phyloP scores from a whole-genome alignment of 768 basidiomycete genomes.

The Boletus speciosus region DNA sequence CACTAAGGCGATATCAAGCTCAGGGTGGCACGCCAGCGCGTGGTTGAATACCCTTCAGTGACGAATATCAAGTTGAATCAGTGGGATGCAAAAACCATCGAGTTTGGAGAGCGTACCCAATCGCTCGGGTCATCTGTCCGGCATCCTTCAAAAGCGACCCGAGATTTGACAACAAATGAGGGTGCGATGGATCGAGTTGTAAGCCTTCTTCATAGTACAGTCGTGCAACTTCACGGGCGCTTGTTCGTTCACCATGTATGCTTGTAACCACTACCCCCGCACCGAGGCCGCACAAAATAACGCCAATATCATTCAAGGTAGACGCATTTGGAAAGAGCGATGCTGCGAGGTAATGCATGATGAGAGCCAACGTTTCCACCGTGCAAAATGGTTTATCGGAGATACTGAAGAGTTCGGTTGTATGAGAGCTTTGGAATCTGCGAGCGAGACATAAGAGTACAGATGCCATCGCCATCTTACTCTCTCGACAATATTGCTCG shows the following conservation, averaged over 20 bases:
- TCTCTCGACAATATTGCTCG: constrained; percentile 22
- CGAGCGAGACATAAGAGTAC: constrained; percentile 46
- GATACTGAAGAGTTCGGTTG: constrained; percentile 22
- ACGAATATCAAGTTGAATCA: neutral
- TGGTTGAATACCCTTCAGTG: constrained; percentile 37
- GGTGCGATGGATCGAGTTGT: constrained; percentile 42
- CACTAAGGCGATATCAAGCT: constrained; percentile 49
- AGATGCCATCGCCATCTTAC: constrained; percentile 36
- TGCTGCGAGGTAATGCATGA: constrained; percentile 48
- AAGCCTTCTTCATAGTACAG: constrained; percentile 46
- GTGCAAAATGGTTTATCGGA: constrained; percentile 29
- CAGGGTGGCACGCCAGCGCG: constrained; percentile 40
- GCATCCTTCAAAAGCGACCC: constrained; percentile 50
- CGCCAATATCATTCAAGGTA: constrained; percentile 50
- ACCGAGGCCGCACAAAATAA: constrained; percentile 40
- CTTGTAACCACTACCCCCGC: constrained; percentile 19
- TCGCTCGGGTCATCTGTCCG: constrained; percentile 40
- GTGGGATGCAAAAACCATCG: neutral
- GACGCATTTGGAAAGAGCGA: constrained; percentile 43
- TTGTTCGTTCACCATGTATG: constrained; percentile 19
- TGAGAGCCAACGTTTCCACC: constrained; percentile 37
- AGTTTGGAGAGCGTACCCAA: constrained; percentile 31
- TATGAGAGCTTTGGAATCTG: constrained; percentile 36
- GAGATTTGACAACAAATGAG: constrained; percentile 48
- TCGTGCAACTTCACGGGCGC: constrained; percentile 37